Conservation (phyloP, 805 yeast genomes). For the Cyberlindnera mississippiensis region DNA sequence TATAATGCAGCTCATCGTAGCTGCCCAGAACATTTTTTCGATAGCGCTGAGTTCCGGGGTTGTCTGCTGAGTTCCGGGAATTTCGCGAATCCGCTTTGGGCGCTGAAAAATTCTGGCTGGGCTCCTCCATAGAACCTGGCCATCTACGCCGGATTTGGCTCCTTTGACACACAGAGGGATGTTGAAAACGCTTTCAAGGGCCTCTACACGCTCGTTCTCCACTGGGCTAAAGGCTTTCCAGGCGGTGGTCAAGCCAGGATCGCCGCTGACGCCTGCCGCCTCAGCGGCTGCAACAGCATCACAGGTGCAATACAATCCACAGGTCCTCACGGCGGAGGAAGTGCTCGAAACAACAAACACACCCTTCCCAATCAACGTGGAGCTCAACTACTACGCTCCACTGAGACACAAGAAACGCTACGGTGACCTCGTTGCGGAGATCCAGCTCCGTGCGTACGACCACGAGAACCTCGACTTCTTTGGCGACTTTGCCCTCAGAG, state of each 20-base stretch:
- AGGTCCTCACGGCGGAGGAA: slow-evolving; percentile 32
- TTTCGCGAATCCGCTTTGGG: neutral
- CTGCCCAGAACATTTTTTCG: too few species aligned
- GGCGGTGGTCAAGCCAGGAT: slow-evolving; percentile 13
- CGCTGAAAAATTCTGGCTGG: too few species aligned
- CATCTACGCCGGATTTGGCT: too few species aligned
- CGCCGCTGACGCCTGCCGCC: slow-evolving; percentile 10
- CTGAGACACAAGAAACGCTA: slow-evolving; percentile 59
- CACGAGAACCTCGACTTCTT: slow-evolving; percentile 67
- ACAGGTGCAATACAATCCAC: slow-evolving; percentile 34
- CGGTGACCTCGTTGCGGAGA: slow-evolving; percentile 75
- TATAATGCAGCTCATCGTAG: slow-evolving; percentile 2
- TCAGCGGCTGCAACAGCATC: slow-evolving; percentile 8
- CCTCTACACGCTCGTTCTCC: slow-evolving; percentile 9
- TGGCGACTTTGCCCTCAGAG: slow-evolving; percentile 82
- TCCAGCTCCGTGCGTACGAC: slow-evolving; percentile 70
- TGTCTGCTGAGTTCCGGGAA: neutral
- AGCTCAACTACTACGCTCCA: slow-evolving; percentile 78
- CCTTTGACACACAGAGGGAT: too few species aligned
- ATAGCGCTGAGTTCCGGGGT: too few species aligned
- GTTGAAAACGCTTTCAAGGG: slow-evolving; percentile 9
- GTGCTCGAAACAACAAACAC: slow-evolving; percentile 34
- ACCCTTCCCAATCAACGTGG: slow-evolving; percentile 83
- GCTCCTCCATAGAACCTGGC: too few species aligned
- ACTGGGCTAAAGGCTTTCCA: slow-evolving; percentile 10